These are phyloP conservation scores for Diplogelasinospora grovesii DNA, from an alignment of 495 filamentous ascomycete genomes.

Conservation along the genomic window DNA sequence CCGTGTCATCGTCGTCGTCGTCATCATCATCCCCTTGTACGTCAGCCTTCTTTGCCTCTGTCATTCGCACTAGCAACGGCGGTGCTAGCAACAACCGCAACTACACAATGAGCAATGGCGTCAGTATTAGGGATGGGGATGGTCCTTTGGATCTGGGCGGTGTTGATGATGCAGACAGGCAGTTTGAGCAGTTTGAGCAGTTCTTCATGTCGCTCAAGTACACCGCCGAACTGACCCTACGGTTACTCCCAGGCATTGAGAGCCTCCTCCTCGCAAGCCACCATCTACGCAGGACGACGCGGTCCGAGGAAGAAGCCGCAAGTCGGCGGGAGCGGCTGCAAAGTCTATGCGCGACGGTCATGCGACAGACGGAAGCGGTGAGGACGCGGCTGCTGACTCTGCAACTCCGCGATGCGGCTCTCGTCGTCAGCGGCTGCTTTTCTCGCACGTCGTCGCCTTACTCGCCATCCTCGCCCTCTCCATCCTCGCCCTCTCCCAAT, in stretches of 20 bases:
- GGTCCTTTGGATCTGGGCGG: too few species aligned
- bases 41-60: too few species aligned
- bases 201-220: slow-evolving; percentile 63
- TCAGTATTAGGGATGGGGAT: too few species aligned
- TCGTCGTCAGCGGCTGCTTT: slow-evolving; percentile 39
- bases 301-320: slow-evolving; percentile 37
- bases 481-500: slow-evolving; percentile 26
- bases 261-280: slow-evolving; percentile 50
- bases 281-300: slow-evolving; percentile 35
- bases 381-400: slow-evolving; percentile 58
- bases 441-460: slow-evolving; percentile 25
- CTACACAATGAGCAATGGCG: too few species aligned
- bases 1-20: slow-evolving; percentile 30
- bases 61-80: too few species aligned
- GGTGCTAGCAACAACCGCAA: too few species aligned
- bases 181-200: slow-evolving; percentile 72
- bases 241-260: slow-evolving; percentile 55
- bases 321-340: slow-evolving; percentile 60
- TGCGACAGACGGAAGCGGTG: slow-evolving; percentile 55
- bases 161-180: slow-evolving; percentile 54
- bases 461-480: too few species aligned
- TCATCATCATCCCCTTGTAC: slow-evolving; percentile 1
- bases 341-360: slow-evolving; percentile 49
- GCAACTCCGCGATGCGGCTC: slow-evolving; percentile 68
- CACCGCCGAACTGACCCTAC: slow-evolving; percentile 56